Evolutionary conservation across 495 filamentous ascomycete species (phyloP), one percentile per base, ranked within the genome.

Genomic region (Penicillium simplicissimum): DNA sequence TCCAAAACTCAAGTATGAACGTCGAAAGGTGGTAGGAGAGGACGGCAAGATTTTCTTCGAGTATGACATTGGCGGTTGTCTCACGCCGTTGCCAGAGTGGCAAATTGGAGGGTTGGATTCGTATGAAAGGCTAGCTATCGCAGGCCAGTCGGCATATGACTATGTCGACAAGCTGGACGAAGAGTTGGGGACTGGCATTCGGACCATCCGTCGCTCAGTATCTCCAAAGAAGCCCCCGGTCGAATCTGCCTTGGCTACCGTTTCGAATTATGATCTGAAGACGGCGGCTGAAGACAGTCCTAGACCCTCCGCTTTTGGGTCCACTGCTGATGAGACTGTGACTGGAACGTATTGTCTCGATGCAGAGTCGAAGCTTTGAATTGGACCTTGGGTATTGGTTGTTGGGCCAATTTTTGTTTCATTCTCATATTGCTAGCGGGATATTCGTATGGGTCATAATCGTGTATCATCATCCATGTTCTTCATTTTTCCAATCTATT

Each of bases 131-230:
- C 45, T 68, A 13, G 57, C 62, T 0, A 68, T 71, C 19, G 37
- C 60, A 11, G 55, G 66, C n/a, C 37, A 62, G 17, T 34, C 34
- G 0, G 68, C 68, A 6, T 68, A 64, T 48, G 52, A 58, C 10
- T 68, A 71, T 58, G 58, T 66, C 11, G 65, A 68, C 38, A 48
- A 58, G 11, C 19, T 71, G 36, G 68, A 71, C 35, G 55, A 64
- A 1, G 48, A 59, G 31, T 11, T 69, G 45, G 33, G 55, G 47
- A 60, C 65, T 10, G 61, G 61, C 13, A 42, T 64, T 4, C 56
- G 62, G 45, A 68, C 63, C 8, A 23, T 55, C 37, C 66, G 63
- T n/a, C 53, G 57, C 6, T 42, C 38, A 6, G 54, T 34, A n/a
- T 37, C 45, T 23, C 19, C 13, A n/a, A 21, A 25, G 21, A 14